phyloP scores from a whole-genome alignment of 352 stramenopile species.

The Blastocystis sp. region DNA sequence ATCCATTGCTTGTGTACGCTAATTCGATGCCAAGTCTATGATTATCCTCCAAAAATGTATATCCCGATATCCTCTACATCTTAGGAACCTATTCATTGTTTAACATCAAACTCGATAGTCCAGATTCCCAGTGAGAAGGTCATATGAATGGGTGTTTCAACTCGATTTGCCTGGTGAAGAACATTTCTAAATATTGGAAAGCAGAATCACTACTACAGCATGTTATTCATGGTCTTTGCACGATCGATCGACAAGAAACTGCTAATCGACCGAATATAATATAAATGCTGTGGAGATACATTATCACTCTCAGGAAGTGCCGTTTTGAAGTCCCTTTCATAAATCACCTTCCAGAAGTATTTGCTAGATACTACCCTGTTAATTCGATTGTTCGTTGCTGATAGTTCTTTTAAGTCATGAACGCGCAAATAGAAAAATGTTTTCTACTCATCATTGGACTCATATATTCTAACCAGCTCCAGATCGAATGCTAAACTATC shows the following conservation, averaged over 20 bases:
- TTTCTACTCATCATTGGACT: neutral
- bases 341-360: neutral
- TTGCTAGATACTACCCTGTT: neutral
- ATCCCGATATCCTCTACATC: neutral
- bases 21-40: neutral
- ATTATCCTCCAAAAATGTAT: conserved; percentile 11
- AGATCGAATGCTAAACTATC: neutral
- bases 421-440: neutral
- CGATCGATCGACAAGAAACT: neutral
- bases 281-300: conserved; percentile 6
- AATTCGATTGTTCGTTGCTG: neutral
- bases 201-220: neutral
- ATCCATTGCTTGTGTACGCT: conserved; percentile 23
- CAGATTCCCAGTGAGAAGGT: neutral
- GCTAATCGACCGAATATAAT: conserved; percentile 32
- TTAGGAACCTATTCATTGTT: neutral
- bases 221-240: neutral
- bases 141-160: neutral
- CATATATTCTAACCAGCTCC: neutral
- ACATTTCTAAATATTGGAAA: neutral
- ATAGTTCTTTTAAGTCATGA: neutral
- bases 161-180: neutral
- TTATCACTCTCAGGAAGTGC: neutral
- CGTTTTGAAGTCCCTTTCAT: conserved; percentile 10
- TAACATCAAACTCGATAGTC: conserved; percentile 13